A percentile compares a stretch with the other conserved stretches of the same genome.
phyloP scores from a whole-genome alignment of 768 basidiomycete species.

The Russula compacta region DNA sequence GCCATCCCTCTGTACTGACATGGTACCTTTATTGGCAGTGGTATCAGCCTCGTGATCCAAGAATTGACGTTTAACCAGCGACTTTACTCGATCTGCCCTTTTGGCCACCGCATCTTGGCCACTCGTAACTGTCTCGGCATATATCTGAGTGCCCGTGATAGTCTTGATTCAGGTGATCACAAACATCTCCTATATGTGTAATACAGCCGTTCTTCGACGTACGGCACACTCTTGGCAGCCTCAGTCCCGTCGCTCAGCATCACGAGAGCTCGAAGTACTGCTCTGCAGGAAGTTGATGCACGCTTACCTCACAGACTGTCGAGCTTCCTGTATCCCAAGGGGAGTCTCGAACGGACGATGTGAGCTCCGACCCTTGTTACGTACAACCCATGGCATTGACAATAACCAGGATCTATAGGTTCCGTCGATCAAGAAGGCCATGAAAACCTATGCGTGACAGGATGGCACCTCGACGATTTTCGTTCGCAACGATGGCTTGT shows the following conservation, averaged over 20 bases:
- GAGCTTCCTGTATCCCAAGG: conserved; percentile 85
- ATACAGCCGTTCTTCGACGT: conserved; percentile 22
- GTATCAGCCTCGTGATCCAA: conserved; percentile 46
- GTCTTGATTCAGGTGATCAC: conserved; percentile 60
- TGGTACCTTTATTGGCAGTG: conserved; percentile 43
- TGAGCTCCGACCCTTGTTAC: conserved; percentile 32
- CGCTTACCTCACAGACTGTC: conserved; percentile 62
- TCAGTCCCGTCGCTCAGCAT: conserved; percentile 80
- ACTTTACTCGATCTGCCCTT: conserved; percentile 55
- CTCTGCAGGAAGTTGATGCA: conserved; percentile 58
- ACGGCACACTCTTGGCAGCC: conserved; percentile 27
- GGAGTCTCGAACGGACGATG: conserved; percentile 75
- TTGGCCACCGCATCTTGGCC: conserved; percentile 51
- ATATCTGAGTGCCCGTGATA: conserved; percentile 23
- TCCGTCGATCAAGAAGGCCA: conserved; percentile 70
- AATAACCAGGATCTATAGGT: conserved; percentile 56
- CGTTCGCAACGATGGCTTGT: conserved; percentile 78
- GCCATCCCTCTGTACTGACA: background rate
- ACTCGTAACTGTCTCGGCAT: conserved; percentile 49
- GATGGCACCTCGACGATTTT: conserved; percentile 75
- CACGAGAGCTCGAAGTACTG: conserved; percentile 81
- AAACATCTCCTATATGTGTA: conserved; percentile 56
- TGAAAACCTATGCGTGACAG: conserved; percentile 88
- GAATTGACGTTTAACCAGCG: conserved; percentile 60
- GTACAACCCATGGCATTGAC: background rate